Conservation (phyloP, 176 grass and related monocot species). For the Raddia guianensis region DNA sequence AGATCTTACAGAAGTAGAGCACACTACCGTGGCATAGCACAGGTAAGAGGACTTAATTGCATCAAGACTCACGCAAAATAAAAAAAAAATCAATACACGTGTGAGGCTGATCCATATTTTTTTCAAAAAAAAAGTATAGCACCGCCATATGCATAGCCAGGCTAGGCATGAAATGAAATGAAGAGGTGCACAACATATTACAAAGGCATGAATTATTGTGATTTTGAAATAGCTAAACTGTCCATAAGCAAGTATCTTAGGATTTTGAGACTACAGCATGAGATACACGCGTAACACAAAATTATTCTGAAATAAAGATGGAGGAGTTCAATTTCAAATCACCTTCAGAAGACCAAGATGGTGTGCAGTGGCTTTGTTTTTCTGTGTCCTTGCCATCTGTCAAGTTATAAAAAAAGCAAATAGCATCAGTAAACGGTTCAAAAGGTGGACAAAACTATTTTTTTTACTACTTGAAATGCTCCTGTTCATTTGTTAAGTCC, state of each 20-base stretch:
- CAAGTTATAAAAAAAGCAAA: conserved; percentile 10
- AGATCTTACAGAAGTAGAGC: background rate
- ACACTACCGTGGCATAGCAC: background rate
- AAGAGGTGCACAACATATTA: background rate
- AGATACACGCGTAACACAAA: background rate
- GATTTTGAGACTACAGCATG: background rate
- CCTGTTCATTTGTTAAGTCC: background rate
- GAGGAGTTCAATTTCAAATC: background rate
- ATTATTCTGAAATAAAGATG: background rate
- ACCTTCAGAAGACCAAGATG: conserved; percentile 99
- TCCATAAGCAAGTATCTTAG: background rate
- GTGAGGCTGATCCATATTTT: background rate
- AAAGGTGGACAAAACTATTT: background rate
- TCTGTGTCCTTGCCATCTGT: conserved; percentile 94
- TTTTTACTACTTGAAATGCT: conserved; percentile 1
- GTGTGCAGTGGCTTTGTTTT: conserved; percentile 97
- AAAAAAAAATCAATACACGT: background rate
- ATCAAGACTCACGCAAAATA: background rate
- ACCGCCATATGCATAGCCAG: background rate
- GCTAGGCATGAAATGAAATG: background rate
- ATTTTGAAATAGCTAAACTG: conserved; percentile 18
- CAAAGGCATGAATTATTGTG: background rate
- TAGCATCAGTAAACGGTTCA: conserved; percentile 5
- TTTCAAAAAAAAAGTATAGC: background rate
- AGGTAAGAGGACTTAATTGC: background rate